phyloP scores from a whole-genome alignment of 1,284 basidiomycete genomes.

The Apiotrichum mycotoxinovorans region DNA sequence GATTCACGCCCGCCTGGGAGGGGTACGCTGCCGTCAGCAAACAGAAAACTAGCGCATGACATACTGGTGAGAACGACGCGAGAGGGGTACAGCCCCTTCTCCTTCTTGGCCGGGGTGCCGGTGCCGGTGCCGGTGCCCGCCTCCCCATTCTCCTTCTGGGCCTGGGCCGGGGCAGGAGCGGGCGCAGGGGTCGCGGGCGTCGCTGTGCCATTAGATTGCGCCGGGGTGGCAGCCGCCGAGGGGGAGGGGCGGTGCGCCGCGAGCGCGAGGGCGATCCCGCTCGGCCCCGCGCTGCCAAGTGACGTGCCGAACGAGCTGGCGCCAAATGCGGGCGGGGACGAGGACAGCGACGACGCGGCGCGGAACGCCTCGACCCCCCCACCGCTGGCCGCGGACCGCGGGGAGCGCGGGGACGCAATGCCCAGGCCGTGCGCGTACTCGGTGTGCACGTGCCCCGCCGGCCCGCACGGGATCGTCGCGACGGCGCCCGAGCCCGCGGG shows the following conservation, averaged over 20 bases:
- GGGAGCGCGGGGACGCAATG: no score
- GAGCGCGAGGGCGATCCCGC: constrained; percentile 10
- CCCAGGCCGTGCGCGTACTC: not conserved
- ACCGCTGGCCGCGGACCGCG: no score
- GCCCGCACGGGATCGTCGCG: constrained; percentile 19
- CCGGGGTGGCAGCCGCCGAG: no score
- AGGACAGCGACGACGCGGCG: constrained; percentile 6
- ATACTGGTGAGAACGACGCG: constrained; percentile 41
- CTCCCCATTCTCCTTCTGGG: not conserved
- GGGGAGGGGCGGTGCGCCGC: constrained; percentile 12
- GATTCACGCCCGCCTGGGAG: constrained; percentile 68
- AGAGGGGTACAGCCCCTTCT: constrained; percentile 34
- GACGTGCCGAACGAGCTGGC: constrained; percentile 2
- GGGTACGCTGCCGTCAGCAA: constrained; percentile 59
- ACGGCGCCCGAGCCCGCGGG: constrained; percentile 11
- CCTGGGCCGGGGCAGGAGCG: not conserved
- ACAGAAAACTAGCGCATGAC: constrained; percentile 5
- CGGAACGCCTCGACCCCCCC: constrained; percentile 15
- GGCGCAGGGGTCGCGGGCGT: constrained; percentile 13
- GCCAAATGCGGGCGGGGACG: constrained; percentile 2
- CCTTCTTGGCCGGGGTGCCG: constrained; percentile 17
- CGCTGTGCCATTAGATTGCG: not conserved
- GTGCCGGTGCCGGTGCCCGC: constrained; percentile 1
- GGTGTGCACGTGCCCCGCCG: not conserved
- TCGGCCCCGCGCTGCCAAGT: not conserved